Evolutionary conservation across 345 rosid genomes (phyloP), one percentile per base, ranked within the genome.

Genomic region (Ceriops tagal): DNA sequence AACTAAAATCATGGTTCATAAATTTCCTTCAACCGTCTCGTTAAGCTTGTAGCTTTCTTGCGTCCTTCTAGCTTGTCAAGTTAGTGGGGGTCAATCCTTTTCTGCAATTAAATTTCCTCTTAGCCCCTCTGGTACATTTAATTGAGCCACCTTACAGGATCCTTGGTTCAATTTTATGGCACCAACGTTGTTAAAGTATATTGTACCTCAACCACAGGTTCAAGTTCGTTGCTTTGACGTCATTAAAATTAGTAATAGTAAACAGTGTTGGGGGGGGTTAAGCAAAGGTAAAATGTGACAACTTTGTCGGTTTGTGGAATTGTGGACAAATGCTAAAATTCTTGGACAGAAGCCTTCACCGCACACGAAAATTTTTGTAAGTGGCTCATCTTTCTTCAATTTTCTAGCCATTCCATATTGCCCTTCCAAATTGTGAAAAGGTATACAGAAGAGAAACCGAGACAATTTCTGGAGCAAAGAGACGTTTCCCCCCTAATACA

Each of bases 391-490:
- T 26, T 28, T 26, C 32, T 21, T 19, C n/a, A 55, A 24, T 16
- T 26, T 16, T 30, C 5, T 26, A 3, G 47, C 43, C 35, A 37
- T 58, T 5, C 61, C 18, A 52, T 7, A 52, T 32, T 55, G 22
- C 18, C 5, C 39, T 34, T 66, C 26, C 66, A 9, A 82, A 67
- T 84, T 87, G 93, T 81, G 89, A 71, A 80, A 77, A 75, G 93
- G 89, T 3, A 37, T 67, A 19, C 74, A 64, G 66, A 71, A 77
- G 39, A 74, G 65, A 72, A 80, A 68, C 73, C 67, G 52, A 32
- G 34, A 27, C 6, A 43, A 67, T 28, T 69, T 57, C 3, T 64
- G 74, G 57, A n/a, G 7, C 58, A 67, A 67, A 30, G 75, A 67
- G 24, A 68, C 43, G 59, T 59, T 26, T 52, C 49, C 76, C 76